Evolutionary conservation across 1,284 basidiomycete genomes (phyloP), one percentile per base, ranked within the genome.

Genomic region (Peniophora sp.): DNA sequence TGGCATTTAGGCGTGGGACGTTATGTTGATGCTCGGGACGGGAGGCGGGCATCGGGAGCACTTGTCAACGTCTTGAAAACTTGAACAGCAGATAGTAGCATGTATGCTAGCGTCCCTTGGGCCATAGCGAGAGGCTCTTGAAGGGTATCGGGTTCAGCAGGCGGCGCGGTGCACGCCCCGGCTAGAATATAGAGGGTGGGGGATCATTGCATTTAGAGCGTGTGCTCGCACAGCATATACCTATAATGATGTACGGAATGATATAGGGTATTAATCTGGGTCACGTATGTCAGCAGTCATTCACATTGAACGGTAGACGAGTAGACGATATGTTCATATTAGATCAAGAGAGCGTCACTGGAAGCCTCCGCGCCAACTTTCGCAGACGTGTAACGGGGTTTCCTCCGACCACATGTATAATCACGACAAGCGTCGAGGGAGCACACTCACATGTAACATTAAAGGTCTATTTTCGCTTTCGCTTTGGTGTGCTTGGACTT

Each of bases 281-380:
- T 10, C 34, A 36, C 34, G n/a, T 36, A 36, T 36, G 34, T n/a
- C 34, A 36, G 34, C 34, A n/a, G n/a, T 10, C 34, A 36, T 10
- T 10, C 34, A 10, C 10, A 36, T 36, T 10, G 34, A 10, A n/a
- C 10, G 49, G 44, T 9, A 10, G 44, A 20, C 38, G 34, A 16
- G 23, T 22, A 9, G 6, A 16, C n/a, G 52, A 38, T 47, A 51
- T 65, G 76, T 8, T 89, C 86, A 89, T 83, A 89, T 89, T 89
- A 89, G 86, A 89, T 89, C 86, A 89, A 89, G 87, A 74, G 73
- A 65, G 55, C 65, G 64, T 81, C 87, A 81, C 50, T 9, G 81
- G 73, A 70, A 41, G n/a, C 61, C 62, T 66, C 72, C 66, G 71
- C 68, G 57, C 63, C 58, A 63, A 63, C 56, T 53, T 41, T 54